A percentile compares a stretch with the other conserved stretches of the same genome.
Evolutionary conservation across 1,139 yeast species (phyloP).

Genomic region (Geotrichum europaeum): DNA sequence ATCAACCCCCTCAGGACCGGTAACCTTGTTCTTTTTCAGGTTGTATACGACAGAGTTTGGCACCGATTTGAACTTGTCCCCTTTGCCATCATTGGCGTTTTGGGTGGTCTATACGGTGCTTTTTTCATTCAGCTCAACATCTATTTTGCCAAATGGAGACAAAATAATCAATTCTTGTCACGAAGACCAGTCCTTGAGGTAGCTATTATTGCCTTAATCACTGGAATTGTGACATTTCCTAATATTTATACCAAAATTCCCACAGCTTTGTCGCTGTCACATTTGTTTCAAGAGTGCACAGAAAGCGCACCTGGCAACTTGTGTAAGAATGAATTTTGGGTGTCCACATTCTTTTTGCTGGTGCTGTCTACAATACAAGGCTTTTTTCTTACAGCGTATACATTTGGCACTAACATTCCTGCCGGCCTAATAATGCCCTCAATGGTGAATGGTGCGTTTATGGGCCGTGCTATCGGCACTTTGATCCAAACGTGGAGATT

Average conservation of each 20-base stretch:
- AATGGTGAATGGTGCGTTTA: conserved; percentile 60
- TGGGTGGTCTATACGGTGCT: conserved; percentile 66
- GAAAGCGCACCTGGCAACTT: conserved; percentile 30
- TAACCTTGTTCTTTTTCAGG: conserved; percentile 56
- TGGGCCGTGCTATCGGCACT: conserved; percentile 65
- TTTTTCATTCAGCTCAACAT: conserved; percentile 48
- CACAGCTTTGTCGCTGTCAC: conserved; percentile 48
- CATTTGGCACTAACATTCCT: conserved; percentile 63
- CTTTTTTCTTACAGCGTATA: conserved; percentile 51
- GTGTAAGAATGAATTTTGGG: conserved; percentile 34
- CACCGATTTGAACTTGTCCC: conserved; percentile 62
- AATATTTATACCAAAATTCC: conserved; percentile 51
- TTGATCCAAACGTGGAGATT: conserved; percentile 39
- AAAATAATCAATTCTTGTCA: conserved; percentile 17
- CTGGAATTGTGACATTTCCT: conserved; percentile 54
- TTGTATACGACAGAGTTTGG: conserved; percentile 70
- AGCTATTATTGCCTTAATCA: conserved; percentile 42
- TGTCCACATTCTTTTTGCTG: conserved; percentile 33
- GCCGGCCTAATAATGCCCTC: conserved; percentile 76
- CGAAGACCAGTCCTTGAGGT: conserved; percentile 44
- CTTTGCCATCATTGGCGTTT: conserved; percentile 56
- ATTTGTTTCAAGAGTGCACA: conserved; percentile 59
- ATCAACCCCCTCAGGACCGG: conserved; percentile 54
- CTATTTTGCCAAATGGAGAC: conserved; percentile 38
- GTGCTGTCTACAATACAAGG: conserved; percentile 48